Conservation (phyloP, 2,329 filamentous ascomycete genomes). For the Penicillium brasilianum region DNA sequence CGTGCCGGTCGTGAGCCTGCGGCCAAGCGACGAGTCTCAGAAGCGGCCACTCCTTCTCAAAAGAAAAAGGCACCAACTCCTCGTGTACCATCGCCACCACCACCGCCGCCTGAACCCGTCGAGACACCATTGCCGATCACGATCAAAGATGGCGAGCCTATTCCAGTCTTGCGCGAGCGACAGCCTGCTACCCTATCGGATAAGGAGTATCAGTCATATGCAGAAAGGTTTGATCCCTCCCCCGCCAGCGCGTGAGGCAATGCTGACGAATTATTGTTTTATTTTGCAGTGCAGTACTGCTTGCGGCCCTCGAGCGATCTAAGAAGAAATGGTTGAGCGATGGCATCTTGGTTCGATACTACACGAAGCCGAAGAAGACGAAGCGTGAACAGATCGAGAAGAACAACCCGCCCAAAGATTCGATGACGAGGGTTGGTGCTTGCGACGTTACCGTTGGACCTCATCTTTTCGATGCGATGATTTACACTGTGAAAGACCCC, state of each 20-base stretch:
- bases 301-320: slow-evolving; percentile 63
- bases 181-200: slow-evolving; percentile 56
- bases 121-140: slow-evolving; percentile 57
- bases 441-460: slow-evolving; percentile 67
- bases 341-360: slow-evolving; percentile 62
- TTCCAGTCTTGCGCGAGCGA: slow-evolving; percentile 59
- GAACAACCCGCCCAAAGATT: slow-evolving; percentile 56
- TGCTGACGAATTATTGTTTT: slow-evolving; percentile 26
- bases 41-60: slow-evolving; percentile 40
- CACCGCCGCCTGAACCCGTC: slow-evolving; percentile 34
- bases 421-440: slow-evolving; percentile 60
- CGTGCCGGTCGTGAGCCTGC: slow-evolving; percentile 52
- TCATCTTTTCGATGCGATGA: slow-evolving; percentile 64
- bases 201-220: slow-evolving; percentile 64
- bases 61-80: slow-evolving; percentile 45
- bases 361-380: slow-evolving; percentile 62
- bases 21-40: slow-evolving; percentile 50
- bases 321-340: slow-evolving; percentile 62
- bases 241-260: background rate
- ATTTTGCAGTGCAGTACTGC: slow-evolving; percentile 58
- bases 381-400: slow-evolving; percentile 55
- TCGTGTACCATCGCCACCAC: slow-evolving; percentile 33
- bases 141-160: slow-evolving; percentile 57
- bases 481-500: slow-evolving; percentile 61
- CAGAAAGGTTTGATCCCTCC: slow-evolving; percentile 54